Base-by-base conservation (phyloP, 2,329 filamentous ascomycete species). In the Exophiala sideris region DNA sequence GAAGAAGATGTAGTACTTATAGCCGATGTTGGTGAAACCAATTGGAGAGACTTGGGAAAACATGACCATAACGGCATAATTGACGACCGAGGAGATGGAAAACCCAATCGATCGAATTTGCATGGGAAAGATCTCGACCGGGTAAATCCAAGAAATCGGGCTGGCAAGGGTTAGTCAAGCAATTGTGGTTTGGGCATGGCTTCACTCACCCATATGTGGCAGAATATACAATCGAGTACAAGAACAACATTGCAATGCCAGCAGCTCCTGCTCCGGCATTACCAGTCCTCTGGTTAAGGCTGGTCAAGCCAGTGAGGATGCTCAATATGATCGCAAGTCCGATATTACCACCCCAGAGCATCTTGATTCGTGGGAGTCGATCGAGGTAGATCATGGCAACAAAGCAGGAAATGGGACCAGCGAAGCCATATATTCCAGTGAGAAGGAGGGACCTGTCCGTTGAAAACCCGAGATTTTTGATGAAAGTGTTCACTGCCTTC, bases 121-220 rank as follows among this genome's bases (percentile, higher is more conserved):
- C 69, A 87, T 79, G 8, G 85, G 83, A 68, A 84, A 82, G 56
- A 87, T 81, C 66, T 87, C 85, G 12, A 79, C 78, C 66, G 83
- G 83, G 66, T 87, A 87, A 1, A 86, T 45, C 24, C 24, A 45
- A 20, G 34, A 33, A 29, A 51, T 51, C 11, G 48, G 24, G 14
- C 36, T 51, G 32, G 40, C 5, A 42, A 21, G 20, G 20, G 40
- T 42, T 11, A 21, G 40, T 21, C 40, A 42, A 21, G 14, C 24
- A n/a, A 21, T 16, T 38, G 35, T 38, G 35, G 3, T 38, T 38
- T 12, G 11, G 35, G 35, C 11, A 12, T 5, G 11, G 35, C 5
- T 38, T 38, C 34, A 38, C 35, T 38, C 35, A 38, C 35, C 35
- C 35, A 48, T 36, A 20, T 39, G 11, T 32, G 18, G n/a, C 36